These are phyloP conservation scores for Fusarium incarnatum DNA, from an alignment of 2,329 filamentous ascomycete species.

Conservation along the genomic window DNA sequence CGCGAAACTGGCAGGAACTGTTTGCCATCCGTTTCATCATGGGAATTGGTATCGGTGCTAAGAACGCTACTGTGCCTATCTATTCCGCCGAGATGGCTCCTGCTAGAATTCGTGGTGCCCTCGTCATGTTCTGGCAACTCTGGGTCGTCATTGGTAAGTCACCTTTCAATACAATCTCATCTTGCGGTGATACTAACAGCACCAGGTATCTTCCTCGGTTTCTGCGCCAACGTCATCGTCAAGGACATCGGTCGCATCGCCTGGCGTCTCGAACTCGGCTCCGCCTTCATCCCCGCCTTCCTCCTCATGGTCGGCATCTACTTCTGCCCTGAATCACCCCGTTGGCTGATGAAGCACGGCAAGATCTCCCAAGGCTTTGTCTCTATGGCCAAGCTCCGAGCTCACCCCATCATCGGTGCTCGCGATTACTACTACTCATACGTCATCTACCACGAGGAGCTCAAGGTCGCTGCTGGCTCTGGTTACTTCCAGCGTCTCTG, in stretches of 20 bases:
- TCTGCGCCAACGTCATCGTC: constrained; percentile 52
- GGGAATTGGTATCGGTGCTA: constrained; percentile 76
- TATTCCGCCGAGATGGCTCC: constrained; percentile 81
- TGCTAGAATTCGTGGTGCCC: constrained; percentile 74
- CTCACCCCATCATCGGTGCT: constrained; percentile 66
- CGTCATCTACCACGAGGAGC: constrained; percentile 57
- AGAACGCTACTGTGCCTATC: constrained; percentile 74
- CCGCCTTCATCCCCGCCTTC: constrained; percentile 70
- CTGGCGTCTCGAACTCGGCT: constrained; percentile 64
- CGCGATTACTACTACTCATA: constrained; percentile 69
- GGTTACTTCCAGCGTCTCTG: constrained; percentile 61
- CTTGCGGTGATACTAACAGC: accelerated
- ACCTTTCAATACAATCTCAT: accelerated
- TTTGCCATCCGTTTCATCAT: constrained; percentile 75
- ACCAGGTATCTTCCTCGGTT: constrained; percentile 56
- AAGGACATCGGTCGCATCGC: constrained; percentile 45
- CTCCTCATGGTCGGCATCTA: constrained; percentile 66
- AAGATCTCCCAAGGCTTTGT: constrained; percentile 70
- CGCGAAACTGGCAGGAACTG: constrained; percentile 74
- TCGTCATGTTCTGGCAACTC: constrained; percentile 85
- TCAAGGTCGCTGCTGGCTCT: constrained; percentile 53
- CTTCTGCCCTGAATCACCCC: constrained; percentile 72
- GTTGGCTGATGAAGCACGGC: constrained; percentile 74
- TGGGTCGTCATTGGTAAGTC: constrained; percentile 67
- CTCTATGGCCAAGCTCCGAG: constrained; percentile 63